Evolutionary conservation across 2,329 filamentous ascomycete species (phyloP).

Genomic region (Fusarium fracticaudum): DNA sequence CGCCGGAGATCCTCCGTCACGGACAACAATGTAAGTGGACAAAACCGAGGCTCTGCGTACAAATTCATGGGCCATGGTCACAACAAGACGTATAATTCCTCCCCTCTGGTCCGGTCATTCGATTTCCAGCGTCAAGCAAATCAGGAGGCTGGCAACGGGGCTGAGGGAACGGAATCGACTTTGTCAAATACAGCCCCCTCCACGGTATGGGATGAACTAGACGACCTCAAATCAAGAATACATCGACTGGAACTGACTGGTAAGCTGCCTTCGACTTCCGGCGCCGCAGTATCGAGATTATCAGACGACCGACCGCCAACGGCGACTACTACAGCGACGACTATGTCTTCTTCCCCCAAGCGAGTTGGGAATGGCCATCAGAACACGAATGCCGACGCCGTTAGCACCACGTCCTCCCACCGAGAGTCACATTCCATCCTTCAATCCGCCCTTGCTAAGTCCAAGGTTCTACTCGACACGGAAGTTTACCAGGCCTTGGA

Average conservation of each 20-base stretch:
- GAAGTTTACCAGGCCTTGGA: constrained; percentile 85
- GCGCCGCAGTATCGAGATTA: constrained; percentile 77
- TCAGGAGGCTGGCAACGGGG: constrained; percentile 50
- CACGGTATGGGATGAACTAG: constrained; percentile 97
- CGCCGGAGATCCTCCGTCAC: constrained; percentile 58
- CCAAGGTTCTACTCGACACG: constrained; percentile 72
- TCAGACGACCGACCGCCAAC: constrained; percentile 87
- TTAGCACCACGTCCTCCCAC: constrained; percentile 52
- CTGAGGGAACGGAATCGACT: constrained; percentile 84
- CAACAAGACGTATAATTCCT: constrained; percentile 63
- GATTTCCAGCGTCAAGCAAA: constrained; percentile 46
- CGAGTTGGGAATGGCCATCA: constrained; percentile 53
- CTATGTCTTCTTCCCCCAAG: constrained; percentile 89
- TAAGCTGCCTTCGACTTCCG: constrained; percentile 84
- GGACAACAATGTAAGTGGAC: constrained; percentile 53
- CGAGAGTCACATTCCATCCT: constrained; percentile 79
- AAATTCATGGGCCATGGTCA: constrained; percentile 48
- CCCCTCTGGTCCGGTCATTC: constrained; percentile 62
- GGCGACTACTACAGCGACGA: constrained; percentile 90
- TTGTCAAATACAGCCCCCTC: constrained; percentile 89
- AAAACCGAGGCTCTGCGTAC: constrained; percentile 56
- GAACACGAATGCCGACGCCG: constrained; percentile 46
- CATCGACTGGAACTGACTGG: constrained; percentile 89
- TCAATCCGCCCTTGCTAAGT: constrained; percentile 82
- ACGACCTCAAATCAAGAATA: constrained; percentile 94